Conservation (phyloP, 2,329 filamentous ascomycete species). For the Triangularia verruculosa region DNA sequence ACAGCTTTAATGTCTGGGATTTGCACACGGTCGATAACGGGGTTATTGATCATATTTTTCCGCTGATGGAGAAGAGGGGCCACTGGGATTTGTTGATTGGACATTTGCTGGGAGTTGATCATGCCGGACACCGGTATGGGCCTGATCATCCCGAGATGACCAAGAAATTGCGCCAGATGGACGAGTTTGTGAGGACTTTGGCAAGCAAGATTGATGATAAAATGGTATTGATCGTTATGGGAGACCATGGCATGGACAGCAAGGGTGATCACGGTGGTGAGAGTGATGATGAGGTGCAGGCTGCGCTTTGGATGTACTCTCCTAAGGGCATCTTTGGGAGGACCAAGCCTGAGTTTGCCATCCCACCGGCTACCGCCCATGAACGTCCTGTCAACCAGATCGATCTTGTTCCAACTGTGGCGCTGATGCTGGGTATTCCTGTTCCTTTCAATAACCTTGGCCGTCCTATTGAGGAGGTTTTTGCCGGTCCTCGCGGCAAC, state of each 20-base stretch:
- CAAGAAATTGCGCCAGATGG: slow-evolving; percentile 88
- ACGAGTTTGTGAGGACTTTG: slow-evolving; percentile 70
- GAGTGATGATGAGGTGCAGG: slow-evolving; percentile 92
- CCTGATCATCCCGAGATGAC: slow-evolving; percentile 91
- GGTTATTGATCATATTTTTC: slow-evolving; percentile 85
- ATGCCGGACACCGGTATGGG: slow-evolving; percentile 94
- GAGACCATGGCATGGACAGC: slow-evolving; percentile 97
- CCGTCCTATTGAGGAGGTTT: slow-evolving; percentile 89
- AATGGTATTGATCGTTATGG: slow-evolving; percentile 91
- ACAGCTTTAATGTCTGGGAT: slow-evolving; percentile 98
- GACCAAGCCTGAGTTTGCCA: slow-evolving; percentile 55
- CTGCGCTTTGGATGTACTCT: slow-evolving; percentile 98
- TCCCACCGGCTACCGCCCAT: slow-evolving; percentile 70
- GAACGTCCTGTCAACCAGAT: slow-evolving; percentile 78
- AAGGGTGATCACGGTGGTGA: slow-evolving; percentile 99
- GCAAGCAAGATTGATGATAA: slow-evolving; percentile 73
- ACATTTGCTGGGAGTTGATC: slow-evolving; percentile 92
- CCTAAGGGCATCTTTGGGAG: slow-evolving; percentile 82
- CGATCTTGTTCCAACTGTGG: slow-evolving; percentile 88
- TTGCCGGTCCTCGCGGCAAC: slow-evolving; percentile 65
- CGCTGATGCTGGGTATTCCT: slow-evolving; percentile 82
- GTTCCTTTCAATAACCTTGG: slow-evolving; percentile 97
- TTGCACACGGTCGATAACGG: slow-evolving; percentile 95
- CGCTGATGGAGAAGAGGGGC: slow-evolving; percentile 66
- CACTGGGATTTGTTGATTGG: slow-evolving; percentile 95